Percentiles rank a stretch among this genome's conserved stretches.
phyloP scores from a whole-genome alignment of 768 basidiomycete genomes.

The Termitomyces sp. region DNA sequence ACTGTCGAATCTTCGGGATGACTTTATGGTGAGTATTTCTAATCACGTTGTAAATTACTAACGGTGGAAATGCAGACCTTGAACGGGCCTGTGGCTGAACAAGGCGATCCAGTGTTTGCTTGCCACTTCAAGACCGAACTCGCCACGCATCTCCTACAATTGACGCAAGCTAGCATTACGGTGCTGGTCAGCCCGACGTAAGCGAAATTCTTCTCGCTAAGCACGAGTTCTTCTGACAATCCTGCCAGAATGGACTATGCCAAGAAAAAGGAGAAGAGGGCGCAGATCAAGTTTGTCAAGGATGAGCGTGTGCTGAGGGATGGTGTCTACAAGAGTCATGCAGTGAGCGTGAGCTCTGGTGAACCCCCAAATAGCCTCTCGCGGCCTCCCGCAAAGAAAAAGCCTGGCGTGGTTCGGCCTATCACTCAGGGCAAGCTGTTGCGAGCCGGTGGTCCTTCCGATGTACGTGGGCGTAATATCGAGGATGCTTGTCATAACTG shows the following conservation, averaged over 20 bases:
- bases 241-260: constrained; percentile 74
- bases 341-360: constrained; percentile 84
- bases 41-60: constrained; percentile 8
- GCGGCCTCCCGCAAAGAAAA: constrained; percentile 81
- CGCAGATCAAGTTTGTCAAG: constrained; percentile 82
- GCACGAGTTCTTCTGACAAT: not conserved
- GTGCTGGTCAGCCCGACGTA: constrained; percentile 78
- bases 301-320: constrained; percentile 80
- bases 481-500: not conserved
- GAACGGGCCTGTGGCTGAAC: constrained; percentile 78
- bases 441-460: constrained; percentile 72
- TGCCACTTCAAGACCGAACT: constrained; percentile 97
- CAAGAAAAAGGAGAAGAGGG: constrained; percentile 97
- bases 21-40: constrained; percentile 75
- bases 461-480: constrained; percentile 32
- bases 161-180: constrained; percentile 75
- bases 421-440: constrained; percentile 84
- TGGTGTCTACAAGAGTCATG: constrained; percentile 92
- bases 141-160: constrained; percentile 72
- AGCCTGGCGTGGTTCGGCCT: constrained; percentile 82
- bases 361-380: constrained; percentile 83
- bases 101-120: constrained; percentile 91
- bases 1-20: constrained; percentile 88
- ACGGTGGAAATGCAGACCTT: constrained; percentile 42
- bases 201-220: constrained; percentile 26